Evolutionary conservation across 1,284 basidiomycete species (phyloP).

Genomic region (Phellopilus nigrolimitatus): DNA sequence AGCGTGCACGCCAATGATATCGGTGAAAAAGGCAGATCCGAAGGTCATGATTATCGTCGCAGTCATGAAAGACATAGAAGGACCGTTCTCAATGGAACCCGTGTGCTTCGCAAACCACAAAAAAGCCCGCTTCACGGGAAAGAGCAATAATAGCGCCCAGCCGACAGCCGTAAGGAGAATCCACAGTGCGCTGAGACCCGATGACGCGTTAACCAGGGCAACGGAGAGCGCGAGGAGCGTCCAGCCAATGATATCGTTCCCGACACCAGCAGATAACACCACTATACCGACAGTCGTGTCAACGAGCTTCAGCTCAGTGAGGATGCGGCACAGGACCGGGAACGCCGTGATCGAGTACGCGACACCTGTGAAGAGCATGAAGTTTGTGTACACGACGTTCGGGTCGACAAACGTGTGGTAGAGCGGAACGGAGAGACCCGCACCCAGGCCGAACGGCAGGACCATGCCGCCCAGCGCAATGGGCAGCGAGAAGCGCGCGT

Average conservation of each 20-base stretch:
- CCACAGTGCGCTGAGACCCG: constrained; percentile 73
- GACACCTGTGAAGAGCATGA: constrained; percentile 92
- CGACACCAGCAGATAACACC: constrained; percentile 90
- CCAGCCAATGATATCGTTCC: constrained; percentile 85
- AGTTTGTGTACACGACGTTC: constrained; percentile 70
- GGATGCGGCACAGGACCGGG: constrained; percentile 88
- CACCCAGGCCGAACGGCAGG: constrained; percentile 82
- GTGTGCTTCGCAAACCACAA: constrained; percentile 73
- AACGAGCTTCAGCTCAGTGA: constrained; percentile 78
- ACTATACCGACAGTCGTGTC: constrained; percentile 93
- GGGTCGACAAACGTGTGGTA: constrained; percentile 77
- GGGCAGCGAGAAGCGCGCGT: constrained; percentile 44
- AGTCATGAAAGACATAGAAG: constrained; percentile 64
- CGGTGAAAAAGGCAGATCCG: constrained; percentile 62
- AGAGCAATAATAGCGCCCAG: constrained; percentile 77
- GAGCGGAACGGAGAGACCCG: constrained; percentile 74
- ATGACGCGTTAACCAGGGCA: constrained; percentile 82
- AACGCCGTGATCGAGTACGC: constrained; percentile 93
- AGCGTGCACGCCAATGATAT: constrained; percentile 89
- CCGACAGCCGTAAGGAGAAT: constrained; percentile 79
- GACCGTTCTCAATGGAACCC: constrained; percentile 74
- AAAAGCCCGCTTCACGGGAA: constrained; percentile 61
- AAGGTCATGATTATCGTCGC: constrained; percentile 58
- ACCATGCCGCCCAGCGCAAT: constrained; percentile 66
- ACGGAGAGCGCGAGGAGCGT: constrained; percentile 78